Evolutionary conservation across 2,329 filamentous ascomycete species (phyloP), one percentile per base, ranked within the genome.

Genomic region (Venturia asperata): DNA sequence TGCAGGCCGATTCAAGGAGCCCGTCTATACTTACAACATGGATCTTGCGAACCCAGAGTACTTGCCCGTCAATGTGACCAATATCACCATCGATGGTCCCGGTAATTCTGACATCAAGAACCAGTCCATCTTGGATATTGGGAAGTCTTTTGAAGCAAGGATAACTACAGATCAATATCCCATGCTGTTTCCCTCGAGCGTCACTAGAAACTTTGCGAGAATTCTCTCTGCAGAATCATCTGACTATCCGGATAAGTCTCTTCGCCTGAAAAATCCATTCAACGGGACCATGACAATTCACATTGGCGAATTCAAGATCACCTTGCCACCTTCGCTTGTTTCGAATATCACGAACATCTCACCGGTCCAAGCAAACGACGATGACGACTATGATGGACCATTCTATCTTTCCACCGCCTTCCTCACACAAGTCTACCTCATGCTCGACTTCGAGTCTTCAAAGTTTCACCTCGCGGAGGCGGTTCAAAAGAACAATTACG

Each of bases 101-200:
- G 67, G 69, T 1, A 65, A 67, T 13, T 41, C 55, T 30, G 67
- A 69, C 30, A 55, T 68, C 7, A 56, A 69, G 13, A 66, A 56
- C 34, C 24, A 27, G 21, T 56, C 61, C 3, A 63, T 66, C 61
- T 37, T 65, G 55, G 49, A 65, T 34, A 68, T 70, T 56, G 52
- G 64, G 27, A 72, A 69, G 42, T 52, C 66, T 43, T 79, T 80
- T 67, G 74, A 77, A 30, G 78, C 77, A 1, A 71, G 76, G 65
- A 71, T 80, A 64, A 76, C 77, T 11, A 79, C 77, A 0, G 73
- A 77, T 49, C 76, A 78, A 67, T 78, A 75, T 63, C 75, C 77
- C 10, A 71, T 79, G 42, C 73, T 73, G 1, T 71, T 79, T 19
- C 78, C 78, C 6, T 73, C 74, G 62, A 70, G 74, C 39, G 73